A percentile compares a stretch with the other conserved stretches of the same genome.
Conservation (phyloP, 257 asterid genomes). For the Solanum paucissectum region DNA sequence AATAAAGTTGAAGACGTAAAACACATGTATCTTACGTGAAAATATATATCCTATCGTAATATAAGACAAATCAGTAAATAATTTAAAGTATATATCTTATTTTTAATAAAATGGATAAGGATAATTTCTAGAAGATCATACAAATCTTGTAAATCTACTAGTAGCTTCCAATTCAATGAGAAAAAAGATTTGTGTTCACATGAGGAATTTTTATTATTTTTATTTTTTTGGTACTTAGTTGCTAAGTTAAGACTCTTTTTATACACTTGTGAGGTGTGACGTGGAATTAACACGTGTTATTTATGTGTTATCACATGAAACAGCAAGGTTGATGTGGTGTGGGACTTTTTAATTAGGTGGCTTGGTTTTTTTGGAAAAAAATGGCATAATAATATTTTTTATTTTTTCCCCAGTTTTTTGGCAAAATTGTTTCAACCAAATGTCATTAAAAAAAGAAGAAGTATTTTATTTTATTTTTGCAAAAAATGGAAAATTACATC, state of each 20-base stretch:
- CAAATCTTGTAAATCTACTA: not conserved
- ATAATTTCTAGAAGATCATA: not conserved
- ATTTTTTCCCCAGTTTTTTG: not conserved
- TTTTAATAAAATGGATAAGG: not conserved
- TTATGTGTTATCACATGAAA: not conserved
- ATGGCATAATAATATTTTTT: not conserved
- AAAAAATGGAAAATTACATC: not conserved
- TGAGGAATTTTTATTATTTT: too few relatives aligned
- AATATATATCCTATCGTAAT: too few relatives aligned
- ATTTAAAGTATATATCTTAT: not conserved
- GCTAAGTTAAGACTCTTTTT: slow-evolving; percentile 2
- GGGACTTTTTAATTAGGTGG: not conserved
- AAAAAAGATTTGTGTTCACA: not conserved
- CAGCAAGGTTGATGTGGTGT: not conserved
- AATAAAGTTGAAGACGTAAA: too few relatives aligned
- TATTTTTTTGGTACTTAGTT: not conserved
- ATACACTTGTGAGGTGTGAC: not conserved
- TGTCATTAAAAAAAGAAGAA: not conserved
- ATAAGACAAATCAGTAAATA: too few relatives aligned
- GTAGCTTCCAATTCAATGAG: not conserved
- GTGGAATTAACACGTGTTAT: not conserved
- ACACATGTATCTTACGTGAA: rapidly evolving
- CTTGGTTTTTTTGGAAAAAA: not conserved
- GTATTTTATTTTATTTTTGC: too few relatives aligned
- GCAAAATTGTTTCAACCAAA: not conserved